Evolutionary conservation across 495 filamentous ascomycete species (phyloP).

Genomic region (Articulospora tetracladia): DNA sequence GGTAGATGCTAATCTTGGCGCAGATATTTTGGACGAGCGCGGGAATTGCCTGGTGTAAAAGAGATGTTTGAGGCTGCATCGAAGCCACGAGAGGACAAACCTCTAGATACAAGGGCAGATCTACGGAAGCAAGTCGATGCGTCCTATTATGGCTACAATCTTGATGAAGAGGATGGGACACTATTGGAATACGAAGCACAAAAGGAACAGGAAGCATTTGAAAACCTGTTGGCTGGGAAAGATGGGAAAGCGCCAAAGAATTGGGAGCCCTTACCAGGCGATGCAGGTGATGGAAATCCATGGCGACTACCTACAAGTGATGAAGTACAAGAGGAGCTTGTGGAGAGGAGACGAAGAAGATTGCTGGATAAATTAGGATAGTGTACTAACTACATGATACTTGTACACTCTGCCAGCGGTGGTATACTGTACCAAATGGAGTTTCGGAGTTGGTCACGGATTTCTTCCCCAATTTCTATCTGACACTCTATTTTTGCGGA

Average conservation of each 20-base stretch:
- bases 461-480: too few relatives aligned
- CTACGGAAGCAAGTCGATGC: conserved; percentile 85
- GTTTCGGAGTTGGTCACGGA: too few relatives aligned
- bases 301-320: conserved; percentile 86
- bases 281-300: conserved; percentile 73
- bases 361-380: conserved; percentile 77
- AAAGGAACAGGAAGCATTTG: conserved; percentile 79
- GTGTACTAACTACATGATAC: conserved; percentile 9
- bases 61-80: conserved; percentile 87
- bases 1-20: background rate
- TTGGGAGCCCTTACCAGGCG: conserved; percentile 86
- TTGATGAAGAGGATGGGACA: conserved; percentile 88
- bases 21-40: conserved; percentile 83
- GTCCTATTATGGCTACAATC: conserved; percentile 91
- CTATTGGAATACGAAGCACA: conserved; percentile 76
- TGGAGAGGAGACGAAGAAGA: conserved; percentile 78
- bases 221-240: conserved; percentile 47
- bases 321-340: conserved; percentile 88
- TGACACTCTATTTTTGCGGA: too few relatives aligned
- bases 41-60: conserved; percentile 91
- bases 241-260: conserved; percentile 45
- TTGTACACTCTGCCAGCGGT: background rate
- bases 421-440: too few relatives aligned
- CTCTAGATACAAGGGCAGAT: conserved; percentile 58
- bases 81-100: conserved; percentile 53